A percentile compares a stretch with the other conserved stretches of the same genome.
phyloP scores from a whole-genome alignment of 2,329 filamentous ascomycete species.

The Aspergillus candidus region DNA sequence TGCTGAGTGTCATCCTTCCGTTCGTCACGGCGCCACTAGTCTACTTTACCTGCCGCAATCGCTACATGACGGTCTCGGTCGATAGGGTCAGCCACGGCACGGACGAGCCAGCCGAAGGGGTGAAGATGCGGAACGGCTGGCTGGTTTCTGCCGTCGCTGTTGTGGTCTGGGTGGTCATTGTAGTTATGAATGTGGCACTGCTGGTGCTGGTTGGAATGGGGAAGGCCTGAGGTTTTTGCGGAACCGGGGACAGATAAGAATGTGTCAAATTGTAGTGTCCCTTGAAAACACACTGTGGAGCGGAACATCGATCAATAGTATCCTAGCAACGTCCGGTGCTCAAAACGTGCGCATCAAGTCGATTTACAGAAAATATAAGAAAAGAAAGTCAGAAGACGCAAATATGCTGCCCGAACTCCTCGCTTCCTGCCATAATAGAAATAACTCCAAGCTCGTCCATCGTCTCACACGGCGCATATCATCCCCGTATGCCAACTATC shows the following conservation, averaged over 20 bases:
- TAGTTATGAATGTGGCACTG: constrained; percentile 72
- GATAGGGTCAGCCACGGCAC: constrained; percentile 34
- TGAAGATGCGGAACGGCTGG: constrained; percentile 70
- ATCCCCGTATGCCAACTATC: constrained; percentile 7
- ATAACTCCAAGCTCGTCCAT: neutral
- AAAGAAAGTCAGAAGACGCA: constrained; percentile 5
- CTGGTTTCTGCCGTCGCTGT: constrained; percentile 53
- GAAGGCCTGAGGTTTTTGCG: constrained; percentile 25
- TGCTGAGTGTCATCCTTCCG: constrained; percentile 69
- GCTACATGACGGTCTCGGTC: constrained; percentile 68
- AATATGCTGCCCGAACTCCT: constrained; percentile 12
- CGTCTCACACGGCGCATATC: constrained; percentile 2
- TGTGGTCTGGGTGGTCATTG: constrained; percentile 66
- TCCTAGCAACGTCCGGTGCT: too few species aligned
- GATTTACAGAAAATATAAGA: neutral
- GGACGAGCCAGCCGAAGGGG: constrained; percentile 24
- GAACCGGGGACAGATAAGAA: neutral
- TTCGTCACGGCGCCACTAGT: constrained; percentile 79
- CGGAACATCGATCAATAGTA: too few species aligned
- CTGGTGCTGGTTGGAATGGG: constrained; percentile 60
- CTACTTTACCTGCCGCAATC: constrained; percentile 73
- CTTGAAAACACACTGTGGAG: too few species aligned
- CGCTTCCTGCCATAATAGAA: constrained; percentile 5
- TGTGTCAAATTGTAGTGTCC: neutral
- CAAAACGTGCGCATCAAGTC: neutral